A percentile compares a stretch with the other conserved stretches of the same genome.
Evolutionary conservation across 2,329 filamentous ascomycete genomes (phyloP).

Genomic region (Raffaelea ambrosiae): DNA sequence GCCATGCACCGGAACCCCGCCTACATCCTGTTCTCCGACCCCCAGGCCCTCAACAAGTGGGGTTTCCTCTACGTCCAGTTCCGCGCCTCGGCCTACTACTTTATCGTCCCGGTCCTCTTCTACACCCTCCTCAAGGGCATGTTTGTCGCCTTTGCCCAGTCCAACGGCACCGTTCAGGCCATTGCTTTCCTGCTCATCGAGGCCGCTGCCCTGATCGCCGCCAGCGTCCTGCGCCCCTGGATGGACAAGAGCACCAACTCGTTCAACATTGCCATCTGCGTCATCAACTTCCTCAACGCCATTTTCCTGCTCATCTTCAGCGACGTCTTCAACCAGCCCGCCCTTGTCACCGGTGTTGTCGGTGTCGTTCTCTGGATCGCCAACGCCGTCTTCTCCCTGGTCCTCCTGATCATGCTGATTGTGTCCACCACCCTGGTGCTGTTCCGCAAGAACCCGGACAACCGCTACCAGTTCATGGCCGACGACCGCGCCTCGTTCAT

Average conservation of each 20-base stretch:
- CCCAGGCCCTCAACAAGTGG: slow-evolving; percentile 81
- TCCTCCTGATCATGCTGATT: slow-evolving; percentile 70
- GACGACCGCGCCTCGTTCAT: slow-evolving; percentile 86
- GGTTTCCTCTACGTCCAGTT: slow-evolving; percentile 88
- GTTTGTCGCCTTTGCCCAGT: slow-evolving; percentile 71
- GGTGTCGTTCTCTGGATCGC: slow-evolving; percentile 76
- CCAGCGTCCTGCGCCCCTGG: slow-evolving; percentile 73
- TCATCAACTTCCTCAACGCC: slow-evolving; percentile 73
- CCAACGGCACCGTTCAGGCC: slow-evolving; percentile 58
- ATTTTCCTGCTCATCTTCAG: slow-evolving; percentile 78
- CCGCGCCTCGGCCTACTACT: slow-evolving; percentile 82
- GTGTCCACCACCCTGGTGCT: slow-evolving; percentile 58
- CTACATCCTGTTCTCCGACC: slow-evolving; percentile 84
- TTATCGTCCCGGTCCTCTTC: slow-evolving; percentile 63
- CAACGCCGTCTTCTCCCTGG: slow-evolving; percentile 69
- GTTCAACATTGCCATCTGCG: slow-evolving; percentile 79
- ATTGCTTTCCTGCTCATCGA: slow-evolving; percentile 72
- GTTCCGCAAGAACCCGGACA: slow-evolving; percentile 78
- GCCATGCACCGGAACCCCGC: slow-evolving; percentile 84
- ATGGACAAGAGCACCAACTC: slow-evolving; percentile 93
- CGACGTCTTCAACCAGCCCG: slow-evolving; percentile 69
- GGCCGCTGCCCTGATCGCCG: slow-evolving; percentile 59
- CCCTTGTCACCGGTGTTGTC: slow-evolving; percentile 71
- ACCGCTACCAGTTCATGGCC: slow-evolving; percentile 79
- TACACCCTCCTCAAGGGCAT: slow-evolving; percentile 73